phyloP scores from a whole-genome alignment of 495 filamentous ascomycete genomes.

The Penicillium ucsense region DNA sequence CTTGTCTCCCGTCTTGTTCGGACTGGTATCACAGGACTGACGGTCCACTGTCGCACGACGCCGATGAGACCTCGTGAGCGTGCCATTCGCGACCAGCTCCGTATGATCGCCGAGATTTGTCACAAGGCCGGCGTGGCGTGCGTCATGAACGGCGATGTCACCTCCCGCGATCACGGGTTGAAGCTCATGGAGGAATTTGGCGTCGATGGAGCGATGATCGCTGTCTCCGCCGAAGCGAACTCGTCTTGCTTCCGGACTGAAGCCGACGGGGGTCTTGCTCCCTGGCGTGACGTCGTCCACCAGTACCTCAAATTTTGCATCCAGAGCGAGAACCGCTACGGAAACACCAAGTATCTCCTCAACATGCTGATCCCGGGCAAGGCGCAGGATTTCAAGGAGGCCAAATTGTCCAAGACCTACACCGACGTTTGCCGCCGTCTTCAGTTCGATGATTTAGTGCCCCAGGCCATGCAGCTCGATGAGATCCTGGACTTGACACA shows the following conservation, averaged over 20 bases:
- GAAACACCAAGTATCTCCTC: constrained; percentile 89
- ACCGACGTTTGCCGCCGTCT: constrained; percentile 51
- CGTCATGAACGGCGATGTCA: constrained; percentile 91
- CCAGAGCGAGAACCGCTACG: constrained; percentile 71
- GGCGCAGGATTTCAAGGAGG: constrained; percentile 40
- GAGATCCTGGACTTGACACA: constrained; percentile 47
- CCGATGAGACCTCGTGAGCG: constrained; percentile 86
- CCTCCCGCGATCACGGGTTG: constrained; percentile 54
- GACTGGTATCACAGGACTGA: constrained; percentile 87
- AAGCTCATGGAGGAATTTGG: constrained; percentile 62
- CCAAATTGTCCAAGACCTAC: constrained; percentile 55
- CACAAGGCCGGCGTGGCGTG: constrained; percentile 75
- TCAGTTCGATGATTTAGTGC: constrained; percentile 47
- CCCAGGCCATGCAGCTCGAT: constrained; percentile 53
- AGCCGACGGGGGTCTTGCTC: constrained; percentile 52
- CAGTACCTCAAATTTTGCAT: constrained; percentile 63
- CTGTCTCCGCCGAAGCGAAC: constrained; percentile 80
- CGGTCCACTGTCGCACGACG: constrained; percentile 90
- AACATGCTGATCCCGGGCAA: constrained; percentile 79
- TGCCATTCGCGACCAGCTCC: constrained; percentile 76
- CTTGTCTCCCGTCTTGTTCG: constrained; percentile 64
- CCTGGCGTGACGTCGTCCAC: constrained; percentile 66
- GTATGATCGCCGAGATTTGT: constrained; percentile 70
- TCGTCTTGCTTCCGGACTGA: constrained; percentile 66
- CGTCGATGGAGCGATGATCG: constrained; percentile 95